Evolutionary conservation across 805 yeast species (phyloP).

Genomic region (Yarrowia hollandica): DNA sequence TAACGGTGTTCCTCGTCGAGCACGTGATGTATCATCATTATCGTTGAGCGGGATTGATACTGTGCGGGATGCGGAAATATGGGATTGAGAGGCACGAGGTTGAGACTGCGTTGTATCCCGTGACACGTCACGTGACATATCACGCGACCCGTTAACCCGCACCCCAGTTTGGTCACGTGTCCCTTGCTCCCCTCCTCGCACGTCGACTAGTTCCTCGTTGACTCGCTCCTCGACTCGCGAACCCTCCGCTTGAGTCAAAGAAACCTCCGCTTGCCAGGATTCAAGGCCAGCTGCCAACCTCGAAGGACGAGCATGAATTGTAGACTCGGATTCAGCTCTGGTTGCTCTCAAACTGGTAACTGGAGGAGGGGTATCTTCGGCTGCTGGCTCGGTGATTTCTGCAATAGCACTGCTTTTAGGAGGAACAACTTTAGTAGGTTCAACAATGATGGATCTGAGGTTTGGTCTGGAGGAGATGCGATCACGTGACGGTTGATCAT

Average conservation of each 20-base stretch:
- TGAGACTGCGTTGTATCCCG: background rate
- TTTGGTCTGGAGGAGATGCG: background rate
- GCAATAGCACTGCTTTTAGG: too few species aligned
- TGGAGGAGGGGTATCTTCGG: background rate
- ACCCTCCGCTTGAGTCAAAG: constrained; percentile 13
- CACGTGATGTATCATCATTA: background rate
- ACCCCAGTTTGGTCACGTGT: too few species aligned
- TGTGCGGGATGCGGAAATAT: background rate
- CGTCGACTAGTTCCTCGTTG: too few species aligned
- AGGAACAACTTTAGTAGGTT: background rate
- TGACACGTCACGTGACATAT: background rate
- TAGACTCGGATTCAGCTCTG: too few species aligned
- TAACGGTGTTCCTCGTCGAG: constrained; percentile 5
- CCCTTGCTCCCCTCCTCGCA: background rate
- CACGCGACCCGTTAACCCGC: background rate
- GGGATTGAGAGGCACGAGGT: too few species aligned
- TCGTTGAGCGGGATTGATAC: constrained; percentile 10
- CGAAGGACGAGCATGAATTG: too few species aligned
- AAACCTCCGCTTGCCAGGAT: constrained; percentile 12
- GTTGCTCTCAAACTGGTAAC: background rate
- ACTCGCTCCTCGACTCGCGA: too few species aligned
- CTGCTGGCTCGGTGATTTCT: background rate
- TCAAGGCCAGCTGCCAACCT: background rate
- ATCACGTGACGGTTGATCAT: background rate
- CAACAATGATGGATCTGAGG: background rate